A percentile compares a stretch with the other conserved stretches of the same genome.
phyloP scores from a whole-genome alignment of 371 early-diverging fungal species.

The Coelomomyces lativittatus region DNA sequence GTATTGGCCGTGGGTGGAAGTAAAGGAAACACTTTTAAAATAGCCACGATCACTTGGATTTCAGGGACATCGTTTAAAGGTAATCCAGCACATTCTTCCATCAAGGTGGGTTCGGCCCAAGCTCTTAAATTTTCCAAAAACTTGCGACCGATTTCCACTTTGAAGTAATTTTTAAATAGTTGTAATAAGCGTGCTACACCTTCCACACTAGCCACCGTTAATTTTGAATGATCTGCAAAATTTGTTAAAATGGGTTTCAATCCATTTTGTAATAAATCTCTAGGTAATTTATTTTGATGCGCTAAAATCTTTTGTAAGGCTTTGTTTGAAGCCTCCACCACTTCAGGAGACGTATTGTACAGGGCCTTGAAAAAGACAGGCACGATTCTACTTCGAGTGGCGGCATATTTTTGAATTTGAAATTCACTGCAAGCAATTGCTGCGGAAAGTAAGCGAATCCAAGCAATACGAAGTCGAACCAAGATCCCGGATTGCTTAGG shows the following conservation, averaged over 20 bases:
- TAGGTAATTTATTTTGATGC: conserved; percentile 70
- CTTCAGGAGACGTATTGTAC: conserved; percentile 73
- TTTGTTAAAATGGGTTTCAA: conserved; percentile 84
- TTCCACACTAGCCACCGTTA: conserved; percentile 78
- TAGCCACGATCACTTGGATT: conserved; percentile 78
- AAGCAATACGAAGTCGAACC: conserved; percentile 73
- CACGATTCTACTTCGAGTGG: conserved; percentile 70
- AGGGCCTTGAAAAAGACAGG: conserved; percentile 93
- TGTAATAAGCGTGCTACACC: conserved; percentile 81
- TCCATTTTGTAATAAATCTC: conserved; percentile 88
- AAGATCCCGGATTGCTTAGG: conserved; percentile 62
- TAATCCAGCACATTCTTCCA: conserved; percentile 60
- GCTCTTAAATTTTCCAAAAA: conserved; percentile 81
- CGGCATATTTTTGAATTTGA: conserved; percentile 44
- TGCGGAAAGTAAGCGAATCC: conserved; percentile 79
- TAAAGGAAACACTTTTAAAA: conserved; percentile 76
- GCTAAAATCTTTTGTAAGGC: conserved; percentile 75
- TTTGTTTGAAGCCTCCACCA: conserved; percentile 82
- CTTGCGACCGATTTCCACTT: conserved; percentile 92
- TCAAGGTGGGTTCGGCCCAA: conserved; percentile 70
- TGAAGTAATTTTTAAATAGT: conserved; percentile 87
- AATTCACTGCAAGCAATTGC: conserved; percentile 79
- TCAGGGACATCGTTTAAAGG: conserved; percentile 73
- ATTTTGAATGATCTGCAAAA: conserved; percentile 73
- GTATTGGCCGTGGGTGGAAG: conserved; percentile 78